phyloP scores from a whole-genome alignment of 73 alveolate species.

The Tetrahymena thermophila region DNA sequence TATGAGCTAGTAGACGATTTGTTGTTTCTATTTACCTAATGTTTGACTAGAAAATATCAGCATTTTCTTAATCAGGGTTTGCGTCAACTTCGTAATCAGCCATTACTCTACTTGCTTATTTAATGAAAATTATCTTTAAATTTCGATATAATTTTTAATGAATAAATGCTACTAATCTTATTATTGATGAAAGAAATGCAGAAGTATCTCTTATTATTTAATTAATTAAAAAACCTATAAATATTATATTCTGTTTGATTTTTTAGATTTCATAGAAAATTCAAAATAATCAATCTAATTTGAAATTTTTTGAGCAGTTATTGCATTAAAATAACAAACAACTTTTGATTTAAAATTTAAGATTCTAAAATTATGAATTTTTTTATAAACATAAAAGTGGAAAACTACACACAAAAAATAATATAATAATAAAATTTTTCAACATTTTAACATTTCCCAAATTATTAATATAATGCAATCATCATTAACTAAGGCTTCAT shows the following conservation, averaged over 20 bases:
- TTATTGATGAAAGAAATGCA: background rate
- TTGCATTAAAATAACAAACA: background rate
- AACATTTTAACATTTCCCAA: too few relatives aligned
- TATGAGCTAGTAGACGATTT: background rate
- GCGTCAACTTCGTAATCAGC: background rate
- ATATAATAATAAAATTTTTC: too few relatives aligned
- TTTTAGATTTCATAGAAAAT: background rate
- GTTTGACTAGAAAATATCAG: background rate
- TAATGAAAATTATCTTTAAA: background rate
- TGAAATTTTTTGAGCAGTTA: background rate
- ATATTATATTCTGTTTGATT: background rate
- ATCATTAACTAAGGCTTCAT: too few relatives aligned
- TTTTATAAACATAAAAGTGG: too few relatives aligned
- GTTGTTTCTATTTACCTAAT: background rate
- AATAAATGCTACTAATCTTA: background rate
- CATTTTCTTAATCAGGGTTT: background rate
- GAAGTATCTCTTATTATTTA: background rate
- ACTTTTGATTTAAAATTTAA: too few relatives aligned
- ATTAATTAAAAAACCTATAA: too few relatives aligned
- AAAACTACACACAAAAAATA: too few relatives aligned
- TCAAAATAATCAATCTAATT: background rate
- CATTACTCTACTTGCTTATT: background rate
- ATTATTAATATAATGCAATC: too few relatives aligned
- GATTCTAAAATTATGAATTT: background rate
- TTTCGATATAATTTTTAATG: background rate